Base-by-base conservation (phyloP, 305 asterid species). In the Fraxinus sp. region DNA sequence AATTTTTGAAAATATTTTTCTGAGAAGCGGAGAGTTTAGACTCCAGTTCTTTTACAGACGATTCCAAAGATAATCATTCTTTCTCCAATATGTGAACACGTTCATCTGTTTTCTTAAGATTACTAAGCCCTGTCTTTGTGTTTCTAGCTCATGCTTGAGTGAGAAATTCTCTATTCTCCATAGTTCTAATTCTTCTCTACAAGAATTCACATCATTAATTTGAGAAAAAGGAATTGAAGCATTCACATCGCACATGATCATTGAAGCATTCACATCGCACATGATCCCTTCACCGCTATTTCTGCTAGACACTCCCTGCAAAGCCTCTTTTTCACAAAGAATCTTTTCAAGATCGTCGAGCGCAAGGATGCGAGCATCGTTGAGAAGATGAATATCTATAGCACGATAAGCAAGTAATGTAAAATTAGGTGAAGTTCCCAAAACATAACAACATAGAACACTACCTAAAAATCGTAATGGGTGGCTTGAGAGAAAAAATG, bases 371-470 rank as follows among this genome's bases (percentile, higher is more conserved):
- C 98, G 98, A 83, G 97, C 98, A 81, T 90, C 89, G 88, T 96
- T 94, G 88, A 96, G 93, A 85, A 93, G 94, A 89, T 90, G 91
- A 83, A 95, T 86, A 90, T 96, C 99, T 96, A 83, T 75, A 36
- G 79, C 78, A 43, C 78, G 68, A 84, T 77, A 52, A 83, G 79
- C 62, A 37, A 37, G 46, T 7, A 37, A 84, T 52, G 77, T 26
- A 75, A 66, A 70, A 55, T 39, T 39, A 77, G 52, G 71, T 55
- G 43, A 74, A 62, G 62, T 68, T 87, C 80, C 68, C 79, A 71
- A 74, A 75, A 28, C 46, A 24, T 26, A 83, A 81, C 72, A 75
- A 80, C 72, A 75, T 59, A 81, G 11, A 18, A 80, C 68, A 16
- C 37, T 22, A 4, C 49, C 59, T 75, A 83, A 77, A 84, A 66